Evolutionary conservation across 306 rosid species (phyloP).

Genomic region (Gleditsia sinensis): DNA sequence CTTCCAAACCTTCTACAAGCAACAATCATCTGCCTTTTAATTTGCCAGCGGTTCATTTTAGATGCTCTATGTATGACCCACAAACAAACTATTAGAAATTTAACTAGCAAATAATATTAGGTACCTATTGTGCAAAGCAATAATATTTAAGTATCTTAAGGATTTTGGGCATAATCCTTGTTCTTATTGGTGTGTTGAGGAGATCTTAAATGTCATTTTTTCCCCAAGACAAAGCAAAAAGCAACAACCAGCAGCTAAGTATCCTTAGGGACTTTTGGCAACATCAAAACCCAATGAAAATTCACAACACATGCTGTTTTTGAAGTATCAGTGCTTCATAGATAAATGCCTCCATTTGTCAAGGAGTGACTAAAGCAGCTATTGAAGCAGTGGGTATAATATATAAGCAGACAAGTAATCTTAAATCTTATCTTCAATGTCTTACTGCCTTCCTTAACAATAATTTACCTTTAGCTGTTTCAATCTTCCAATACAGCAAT

Average conservation of each 20-base stretch:
- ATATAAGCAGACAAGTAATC: not conserved
- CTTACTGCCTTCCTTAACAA: not conserved
- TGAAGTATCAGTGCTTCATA: no score
- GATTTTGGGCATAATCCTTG: no score
- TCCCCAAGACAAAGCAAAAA: not conserved
- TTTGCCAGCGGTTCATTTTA: not conserved
- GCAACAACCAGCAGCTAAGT: not conserved
- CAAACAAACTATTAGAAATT: not conserved
- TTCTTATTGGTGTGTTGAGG: no score
- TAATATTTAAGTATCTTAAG: no score
- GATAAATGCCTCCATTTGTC: not conserved
- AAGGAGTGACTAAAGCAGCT: constrained; percentile 2
- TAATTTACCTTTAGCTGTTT: not conserved
- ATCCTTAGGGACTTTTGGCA: constrained; percentile 10
- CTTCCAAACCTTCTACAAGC: not conserved
- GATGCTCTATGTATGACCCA: not conserved
- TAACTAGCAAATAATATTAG: constrained; percentile 6
- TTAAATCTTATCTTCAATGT: not conserved
- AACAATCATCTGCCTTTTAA: not conserved
- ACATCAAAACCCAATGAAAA: no score
- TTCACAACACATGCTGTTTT: no score
- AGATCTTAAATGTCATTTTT: no score
- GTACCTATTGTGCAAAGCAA: not conserved
- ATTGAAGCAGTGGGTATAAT: no score
- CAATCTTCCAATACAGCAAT: not conserved